Base-by-base conservation (phyloP, 129 eudicot species). In the Flaveria linearis region DNA sequence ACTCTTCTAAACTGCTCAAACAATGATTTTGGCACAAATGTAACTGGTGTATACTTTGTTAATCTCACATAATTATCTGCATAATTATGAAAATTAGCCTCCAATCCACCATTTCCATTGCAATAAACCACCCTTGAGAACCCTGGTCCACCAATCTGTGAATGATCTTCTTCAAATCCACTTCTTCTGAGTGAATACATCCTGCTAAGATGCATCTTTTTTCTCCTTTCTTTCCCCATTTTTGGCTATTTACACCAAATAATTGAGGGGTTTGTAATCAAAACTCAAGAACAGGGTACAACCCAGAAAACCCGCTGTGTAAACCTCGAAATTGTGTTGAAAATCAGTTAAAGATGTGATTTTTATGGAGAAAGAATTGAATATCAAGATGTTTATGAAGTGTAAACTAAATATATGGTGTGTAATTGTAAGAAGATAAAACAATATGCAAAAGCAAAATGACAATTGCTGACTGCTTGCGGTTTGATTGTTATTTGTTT, bases 1-100 rank as follows among this genome's bases (percentile, higher is more conserved):
- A 85, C 92, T 20, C 92, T 80, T 73, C 90, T 78, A 58, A 88
- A 88, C 79, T 88, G 92, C 69, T 88, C 92, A 72, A 85, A 88
- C 26, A 85, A 71, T 1, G 92, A 79, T 75, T 86, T 88, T 8
- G 92, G 92, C 20, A 88, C 50, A 74, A 85, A 88, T 45, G 88
- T 88, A 0, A 82, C 68, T 36, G 80, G 70, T 71, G 89, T 88
- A 77, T 80, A 88, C 79, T 88, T 88, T 11, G 92, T 88, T 68
- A 81, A 81, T 42, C 85, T 80, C 15, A 85, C 79, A 73, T 83
- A 81, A 71, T 88, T 88, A 14, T 76, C 79, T 16, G 67, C 81
- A 61, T 85, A 88, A 41, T 71, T 72, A 23, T 74, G 72, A 69
- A 71, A 28, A 14, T 11, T 52, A 11, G 84, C 79, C 46, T 84